A percentile compares a stretch with the other conserved stretches of the same genome.
phyloP scores from a whole-genome alignment of 164 flowering plant genomes.

The Tetrastigma voinierianum region DNA sequence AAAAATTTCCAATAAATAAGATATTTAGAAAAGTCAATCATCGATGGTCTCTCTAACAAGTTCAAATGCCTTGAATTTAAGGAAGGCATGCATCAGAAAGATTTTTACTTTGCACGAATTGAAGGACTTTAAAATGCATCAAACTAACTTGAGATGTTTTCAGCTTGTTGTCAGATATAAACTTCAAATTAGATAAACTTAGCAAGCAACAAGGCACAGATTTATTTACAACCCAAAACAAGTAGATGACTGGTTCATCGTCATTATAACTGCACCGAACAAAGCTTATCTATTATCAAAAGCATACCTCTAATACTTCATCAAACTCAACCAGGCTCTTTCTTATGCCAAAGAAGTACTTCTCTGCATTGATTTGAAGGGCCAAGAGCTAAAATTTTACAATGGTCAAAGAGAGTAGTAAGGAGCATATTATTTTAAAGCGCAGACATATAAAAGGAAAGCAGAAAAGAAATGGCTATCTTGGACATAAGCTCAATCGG shows the following conservation, averaged over 20 bases:
- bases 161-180: not conserved
- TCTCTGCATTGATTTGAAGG: constrained; percentile 91
- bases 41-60: too few species aligned
- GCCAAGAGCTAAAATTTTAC: constrained; percentile 61
- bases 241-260: too few species aligned
- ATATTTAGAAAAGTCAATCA: too few species aligned
- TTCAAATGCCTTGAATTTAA: too few species aligned
- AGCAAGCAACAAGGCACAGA: not conserved
- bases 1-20: too few species aligned
- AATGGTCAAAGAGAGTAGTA: not conserved
- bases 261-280: too few species aligned
- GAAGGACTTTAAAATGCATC: too few species aligned
- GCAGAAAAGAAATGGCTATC: not conserved
- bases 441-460: not conserved
- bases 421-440: not conserved
- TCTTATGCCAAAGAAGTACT: constrained; percentile 81
- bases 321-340: constrained; percentile 97
- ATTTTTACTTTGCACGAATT: too few species aligned
- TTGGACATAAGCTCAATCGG: constrained; percentile 2
- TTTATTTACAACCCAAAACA: too few species aligned
- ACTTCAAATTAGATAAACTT: not conserved
- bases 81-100: too few species aligned
- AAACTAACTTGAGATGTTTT: too few species aligned
- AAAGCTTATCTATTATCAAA: not conserved
- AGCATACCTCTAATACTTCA: constrained; percentile 92